Evolutionary conservation across 73 alveolate genomes (phyloP), one percentile per base, ranked within the genome.

Genomic region (Halteria grandinella): DNA sequence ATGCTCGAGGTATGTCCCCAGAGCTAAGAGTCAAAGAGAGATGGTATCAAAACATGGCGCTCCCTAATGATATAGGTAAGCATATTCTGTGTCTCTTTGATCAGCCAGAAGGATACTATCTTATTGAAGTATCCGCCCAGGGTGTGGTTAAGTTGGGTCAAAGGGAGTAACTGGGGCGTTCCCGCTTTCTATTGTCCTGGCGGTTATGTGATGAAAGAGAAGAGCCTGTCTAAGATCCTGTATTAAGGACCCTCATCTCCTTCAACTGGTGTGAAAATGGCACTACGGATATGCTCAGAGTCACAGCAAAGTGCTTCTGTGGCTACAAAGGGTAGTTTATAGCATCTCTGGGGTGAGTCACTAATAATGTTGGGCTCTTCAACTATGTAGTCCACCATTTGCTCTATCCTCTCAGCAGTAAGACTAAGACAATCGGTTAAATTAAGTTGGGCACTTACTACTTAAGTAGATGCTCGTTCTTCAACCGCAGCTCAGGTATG

Each of bases 51-150:
- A 73, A 23, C 25, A 33, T 55, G 18, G 21, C 32, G 21, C 24
- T 73, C 11, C 47, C 40, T 20, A 6, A 73, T 34, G 7, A 73
- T 34, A 25, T 32, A 73, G 29, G 6, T 36, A 14, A 73, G 51
- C 8, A 55, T 54, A 15, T 54, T 1, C 12, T 52, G 41, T 17
- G 85, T 18, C 33, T 39, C 47, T 55, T 37, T 51, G 3, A 73
- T 54, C 10, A 73, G 51, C 69, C 62, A 54, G 36, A 73, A 73
- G 25, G 85, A 48, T 20, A 73, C 40, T 10, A 73, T 55, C 55
- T 73, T 73, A 53, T 73, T 73, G 14, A 73, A 32, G 37, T 73
- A 73, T 0, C 85, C 85, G 10, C 66, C 71, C 3, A 73, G 75
- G n/a, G 85, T 73, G 25, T 59, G 21, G 40, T 73, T 73, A 29